phyloP scores from a whole-genome alignment of 495 filamentous ascomycete genomes.

The Cercophora sp. region DNA sequence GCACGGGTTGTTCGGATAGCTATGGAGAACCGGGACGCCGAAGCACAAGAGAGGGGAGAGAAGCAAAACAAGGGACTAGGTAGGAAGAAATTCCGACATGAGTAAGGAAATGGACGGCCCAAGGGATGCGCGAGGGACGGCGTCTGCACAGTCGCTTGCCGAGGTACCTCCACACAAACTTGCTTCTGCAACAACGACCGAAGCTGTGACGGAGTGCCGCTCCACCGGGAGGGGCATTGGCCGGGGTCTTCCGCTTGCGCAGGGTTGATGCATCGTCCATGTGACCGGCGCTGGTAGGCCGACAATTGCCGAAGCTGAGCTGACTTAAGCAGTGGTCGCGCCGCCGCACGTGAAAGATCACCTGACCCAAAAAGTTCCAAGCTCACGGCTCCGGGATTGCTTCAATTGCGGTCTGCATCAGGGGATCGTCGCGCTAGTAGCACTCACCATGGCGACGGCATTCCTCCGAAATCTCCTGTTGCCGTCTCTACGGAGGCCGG shows the following conservation, averaged over 20 bases:
- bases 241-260: conserved; percentile 8
- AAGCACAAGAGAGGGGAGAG: not conserved
- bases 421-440: conserved; percentile 11
- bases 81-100: not conserved
- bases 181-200: not conserved
- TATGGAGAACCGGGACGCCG: no score
- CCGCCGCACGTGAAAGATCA: conserved; percentile 10
- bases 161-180: conserved; percentile 6
- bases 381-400: not conserved
- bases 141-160: not conserved
- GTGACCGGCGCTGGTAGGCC: conserved; percentile 11
- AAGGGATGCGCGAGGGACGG: conserved; percentile 9
- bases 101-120: conserved; percentile 9
- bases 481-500: conserved; percentile 25
- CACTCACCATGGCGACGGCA: conserved; percentile 25
- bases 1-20: no score
- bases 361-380: conserved; percentile 23
- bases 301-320: conserved; percentile 18
- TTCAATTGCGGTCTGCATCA: conserved; percentile 3
- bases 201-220: conserved; percentile 1
- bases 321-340: conserved; percentile 14
- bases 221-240: not conserved
- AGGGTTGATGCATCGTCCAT: conserved; percentile 9
- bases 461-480: conserved; percentile 25
- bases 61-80: not conserved